Percentiles rank a stretch among this genome's conserved stretches.
These are phyloP conservation scores for Beauveria sp. DNA, from an alignment of 2,329 filamentous ascomycete species.

Conservation along the genomic window DNA sequence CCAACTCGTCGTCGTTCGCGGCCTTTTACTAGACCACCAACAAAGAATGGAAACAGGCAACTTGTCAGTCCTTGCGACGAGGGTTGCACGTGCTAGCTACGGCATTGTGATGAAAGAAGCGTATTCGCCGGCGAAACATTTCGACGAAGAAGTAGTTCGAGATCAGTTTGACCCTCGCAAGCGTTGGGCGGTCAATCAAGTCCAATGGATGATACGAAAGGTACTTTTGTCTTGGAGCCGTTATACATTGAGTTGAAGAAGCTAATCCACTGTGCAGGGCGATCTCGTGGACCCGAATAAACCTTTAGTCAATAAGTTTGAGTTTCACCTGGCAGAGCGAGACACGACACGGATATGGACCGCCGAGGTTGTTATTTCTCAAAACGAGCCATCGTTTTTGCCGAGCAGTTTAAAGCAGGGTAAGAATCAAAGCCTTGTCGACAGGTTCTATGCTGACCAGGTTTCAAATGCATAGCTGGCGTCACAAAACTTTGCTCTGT, in stretches of 20 bases:
- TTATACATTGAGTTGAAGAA: neutral
- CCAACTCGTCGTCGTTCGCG: conserved; percentile 47
- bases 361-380: conserved; percentile 31
- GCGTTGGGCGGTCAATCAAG: conserved; percentile 33
- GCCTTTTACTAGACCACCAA: conserved; percentile 43
- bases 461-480: conserved; percentile 21
- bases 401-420: conserved; percentile 31
- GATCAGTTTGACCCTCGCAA: conserved; percentile 27
- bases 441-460: neutral
- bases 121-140: conserved; percentile 29
- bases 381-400: conserved; percentile 27
- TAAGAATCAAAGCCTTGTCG: conserved; percentile 15
- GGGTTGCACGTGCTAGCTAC: conserved; percentile 36
- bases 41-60: conserved; percentile 35
- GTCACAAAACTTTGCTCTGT: conserved; percentile 32
- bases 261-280: conserved; percentile 21
- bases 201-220: conserved; percentile 36
- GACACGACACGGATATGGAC: conserved; percentile 30
- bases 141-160: conserved; percentile 25
- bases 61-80: conserved; percentile 33
- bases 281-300: conserved; percentile 30
- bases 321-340: conserved; percentile 24
- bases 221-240: conserved; percentile 11
- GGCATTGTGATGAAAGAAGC: conserved; percentile 30
- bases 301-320: conserved; percentile 26